Conservation (phyloP, 2,329 filamentous ascomycete species). For the Eurotiales sp. region DNA sequence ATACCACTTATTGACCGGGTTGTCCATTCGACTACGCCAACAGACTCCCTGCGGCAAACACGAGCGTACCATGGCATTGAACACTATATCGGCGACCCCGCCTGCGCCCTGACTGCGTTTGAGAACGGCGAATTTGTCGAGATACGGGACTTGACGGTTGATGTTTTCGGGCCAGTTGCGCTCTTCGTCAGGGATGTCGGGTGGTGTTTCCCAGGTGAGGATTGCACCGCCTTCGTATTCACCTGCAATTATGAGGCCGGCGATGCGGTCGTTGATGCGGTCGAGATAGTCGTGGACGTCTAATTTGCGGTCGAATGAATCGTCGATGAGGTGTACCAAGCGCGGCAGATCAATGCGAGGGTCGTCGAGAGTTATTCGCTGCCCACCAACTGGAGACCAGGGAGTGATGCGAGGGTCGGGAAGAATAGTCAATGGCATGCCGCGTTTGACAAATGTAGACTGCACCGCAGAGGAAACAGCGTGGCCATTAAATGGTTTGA, state of each 20-base stretch:
- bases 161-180: constrained; percentile 50
- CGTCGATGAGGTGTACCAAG: constrained; percentile 82
- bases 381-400: constrained; percentile 65
- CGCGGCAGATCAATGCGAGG: constrained; percentile 77
- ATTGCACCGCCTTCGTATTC: constrained; percentile 96
- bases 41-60: constrained; percentile 88
- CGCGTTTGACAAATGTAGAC: constrained; percentile 84
- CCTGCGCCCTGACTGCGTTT: constrained; percentile 84
- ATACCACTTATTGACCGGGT: constrained; percentile 99
- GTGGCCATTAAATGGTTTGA: constrained; percentile 30
- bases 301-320: constrained; percentile 83
- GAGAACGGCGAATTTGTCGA: constrained; percentile 95
- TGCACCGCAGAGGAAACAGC: constrained; percentile 43
- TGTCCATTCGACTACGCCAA: constrained; percentile 85
- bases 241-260: constrained; percentile 89
- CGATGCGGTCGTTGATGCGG: constrained; percentile 75
- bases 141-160: constrained; percentile 76
- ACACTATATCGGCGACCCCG: constrained; percentile 92
- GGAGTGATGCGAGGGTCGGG: constrained; percentile 63
- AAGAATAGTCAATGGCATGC: constrained; percentile 82
- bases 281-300: constrained; percentile 78
- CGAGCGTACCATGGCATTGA: constrained; percentile 87
- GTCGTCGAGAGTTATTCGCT: constrained; percentile 69
- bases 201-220: constrained; percentile 85
- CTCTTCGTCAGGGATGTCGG: constrained; percentile 54